Percentiles rank a stretch among this genome's conserved stretches.
phyloP scores from a whole-genome alignment of 1,284 basidiomycete species.

The Coniferiporia sulphurascens region DNA sequence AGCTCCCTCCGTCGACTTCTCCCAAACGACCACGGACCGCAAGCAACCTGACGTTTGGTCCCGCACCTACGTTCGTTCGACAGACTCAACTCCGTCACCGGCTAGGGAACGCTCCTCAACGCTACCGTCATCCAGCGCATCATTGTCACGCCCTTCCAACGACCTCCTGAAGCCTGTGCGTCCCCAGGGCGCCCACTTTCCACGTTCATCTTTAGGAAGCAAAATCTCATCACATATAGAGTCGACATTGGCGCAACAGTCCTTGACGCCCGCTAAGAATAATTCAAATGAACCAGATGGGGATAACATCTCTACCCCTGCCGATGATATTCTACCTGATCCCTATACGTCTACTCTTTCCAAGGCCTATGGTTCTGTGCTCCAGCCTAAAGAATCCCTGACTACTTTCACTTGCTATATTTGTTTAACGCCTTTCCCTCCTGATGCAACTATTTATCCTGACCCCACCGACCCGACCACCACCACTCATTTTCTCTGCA shows the following conservation, averaged over 20 bases:
- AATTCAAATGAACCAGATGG: conserved; percentile 33
- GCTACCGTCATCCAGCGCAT: conserved; percentile 13
- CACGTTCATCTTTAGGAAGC: conserved; percentile 34
- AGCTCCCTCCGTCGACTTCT: conserved; percentile 70
- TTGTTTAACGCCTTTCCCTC: conserved; percentile 62
- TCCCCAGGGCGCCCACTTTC: conserved; percentile 25
- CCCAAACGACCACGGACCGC: conserved; percentile 38
- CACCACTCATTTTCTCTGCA: conserved; percentile 58
- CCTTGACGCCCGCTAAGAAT: conserved; percentile 54
- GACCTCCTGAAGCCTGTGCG: conserved; percentile 35
- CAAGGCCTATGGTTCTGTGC: conserved; percentile 76
- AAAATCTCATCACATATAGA: conserved; percentile 53
- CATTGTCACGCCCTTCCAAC: conserved; percentile 34
- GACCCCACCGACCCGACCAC: conserved; percentile 47
- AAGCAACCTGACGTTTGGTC: conserved; percentile 64
- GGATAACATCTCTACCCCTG: conserved; percentile 34
- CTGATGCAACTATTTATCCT: conserved; percentile 79
- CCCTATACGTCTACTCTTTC: conserved; percentile 58
- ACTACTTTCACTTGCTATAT: conserved; percentile 58
- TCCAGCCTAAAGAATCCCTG: conserved; percentile 72
- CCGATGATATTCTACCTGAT: conserved; percentile 56
- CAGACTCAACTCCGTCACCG: conserved; percentile 30
- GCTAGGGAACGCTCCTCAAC: conserved; percentile 20
- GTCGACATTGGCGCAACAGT: conserved; percentile 42
- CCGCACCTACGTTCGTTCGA: conserved; percentile 64